Percentiles rank a stretch among this genome's conserved stretches.
Evolutionary conservation across 2,329 filamentous ascomycete genomes (phyloP).

Genomic region (Aspergillus fructus): DNA sequence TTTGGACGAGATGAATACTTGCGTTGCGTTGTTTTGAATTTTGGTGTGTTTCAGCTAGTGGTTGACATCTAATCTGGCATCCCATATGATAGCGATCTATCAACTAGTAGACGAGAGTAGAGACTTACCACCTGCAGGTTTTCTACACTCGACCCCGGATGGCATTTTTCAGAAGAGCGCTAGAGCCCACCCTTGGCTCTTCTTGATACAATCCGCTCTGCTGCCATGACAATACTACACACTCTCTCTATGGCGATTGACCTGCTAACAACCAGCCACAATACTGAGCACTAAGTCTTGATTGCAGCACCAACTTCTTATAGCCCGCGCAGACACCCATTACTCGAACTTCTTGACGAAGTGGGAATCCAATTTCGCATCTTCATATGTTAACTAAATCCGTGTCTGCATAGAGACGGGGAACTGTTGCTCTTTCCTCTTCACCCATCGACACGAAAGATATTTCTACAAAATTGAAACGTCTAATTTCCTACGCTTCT

Average conservation of each 20-base stretch:
- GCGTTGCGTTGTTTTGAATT: conserved; percentile 7
- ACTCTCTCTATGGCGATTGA: too few species aligned
- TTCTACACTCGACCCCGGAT: not conserved
- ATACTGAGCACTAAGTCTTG: too few species aligned
- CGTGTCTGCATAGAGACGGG: not conserved
- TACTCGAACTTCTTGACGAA: too few species aligned
- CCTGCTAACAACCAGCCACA: too few species aligned
- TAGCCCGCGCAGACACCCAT: too few species aligned
- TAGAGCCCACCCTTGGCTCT: too few species aligned
- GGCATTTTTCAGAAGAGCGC: too few species aligned
- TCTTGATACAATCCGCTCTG: too few species aligned
- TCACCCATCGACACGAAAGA: not conserved
- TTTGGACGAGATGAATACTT: conserved; percentile 8
- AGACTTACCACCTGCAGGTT: not conserved
- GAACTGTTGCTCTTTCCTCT: not conserved
- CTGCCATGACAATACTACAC: too few species aligned
- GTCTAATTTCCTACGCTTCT: not conserved
- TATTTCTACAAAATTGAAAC: not conserved
- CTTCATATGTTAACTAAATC: too few species aligned
- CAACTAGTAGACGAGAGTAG: conserved; percentile 10
- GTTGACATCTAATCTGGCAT: conserved; percentile 16
- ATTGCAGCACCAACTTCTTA: too few species aligned
- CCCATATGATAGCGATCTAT: conserved; percentile 2
- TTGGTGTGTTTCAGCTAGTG: conserved; percentile 12
- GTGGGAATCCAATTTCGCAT: too few species aligned